Evolutionary conservation across 345 rosid genomes (phyloP).

Genomic region (Moricandia moricandioides): DNA sequence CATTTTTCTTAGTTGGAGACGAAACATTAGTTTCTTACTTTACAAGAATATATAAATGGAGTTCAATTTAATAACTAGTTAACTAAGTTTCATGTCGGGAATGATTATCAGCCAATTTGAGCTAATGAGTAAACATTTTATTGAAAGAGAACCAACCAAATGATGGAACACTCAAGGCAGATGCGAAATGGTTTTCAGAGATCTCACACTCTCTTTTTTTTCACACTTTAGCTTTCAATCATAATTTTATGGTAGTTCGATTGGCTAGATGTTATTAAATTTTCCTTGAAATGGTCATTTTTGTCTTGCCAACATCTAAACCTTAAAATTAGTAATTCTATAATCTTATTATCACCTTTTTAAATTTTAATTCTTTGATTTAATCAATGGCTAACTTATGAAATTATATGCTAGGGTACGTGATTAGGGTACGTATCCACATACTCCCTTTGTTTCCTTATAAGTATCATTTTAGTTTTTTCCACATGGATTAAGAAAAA

Average conservation of each 20-base stretch:
- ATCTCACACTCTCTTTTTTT: neutral
- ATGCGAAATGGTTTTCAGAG: slow-evolving; percentile 5
- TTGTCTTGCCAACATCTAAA: neutral
- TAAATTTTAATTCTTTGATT: neutral
- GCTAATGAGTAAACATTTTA: neutral
- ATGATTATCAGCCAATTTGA: slow-evolving; percentile 6
- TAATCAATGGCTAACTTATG: neutral
- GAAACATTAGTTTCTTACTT: slow-evolving; percentile 16
- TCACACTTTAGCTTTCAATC: neutral
- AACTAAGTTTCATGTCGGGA: neutral
- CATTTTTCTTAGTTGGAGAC: neutral
- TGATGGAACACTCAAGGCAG: neutral
- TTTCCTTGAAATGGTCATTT: neutral
- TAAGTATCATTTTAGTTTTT: too few species aligned
- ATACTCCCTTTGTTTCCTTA: too few species aligned
- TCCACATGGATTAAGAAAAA: too few species aligned
- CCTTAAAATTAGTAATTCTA: neutral
- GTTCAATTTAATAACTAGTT: neutral
- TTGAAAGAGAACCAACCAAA: neutral
- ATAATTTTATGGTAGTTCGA: neutral
- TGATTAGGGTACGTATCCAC: neutral
- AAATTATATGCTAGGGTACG: neutral
- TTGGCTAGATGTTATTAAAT: neutral
- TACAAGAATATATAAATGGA: neutral
- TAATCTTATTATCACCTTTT: neutral